Conservation (phyloP, 371 early-diverging fungal genomes). For the Syncephalis fuscata region DNA sequence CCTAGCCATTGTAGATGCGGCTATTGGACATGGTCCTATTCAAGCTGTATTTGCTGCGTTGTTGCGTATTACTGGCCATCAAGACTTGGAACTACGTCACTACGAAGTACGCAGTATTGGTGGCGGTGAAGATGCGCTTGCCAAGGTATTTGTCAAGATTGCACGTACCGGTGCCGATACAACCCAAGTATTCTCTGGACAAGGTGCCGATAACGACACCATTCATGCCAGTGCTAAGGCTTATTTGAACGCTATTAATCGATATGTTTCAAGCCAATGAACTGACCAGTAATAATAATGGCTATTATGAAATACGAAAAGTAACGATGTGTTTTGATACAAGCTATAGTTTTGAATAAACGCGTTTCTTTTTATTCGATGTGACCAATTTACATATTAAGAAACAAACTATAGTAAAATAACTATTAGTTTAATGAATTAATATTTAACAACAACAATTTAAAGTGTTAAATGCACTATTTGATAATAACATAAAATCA, state of each 20-base stretch:
- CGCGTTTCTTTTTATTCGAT: too few relatives aligned
- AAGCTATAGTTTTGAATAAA: too few relatives aligned
- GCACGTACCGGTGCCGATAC: constrained; percentile 6
- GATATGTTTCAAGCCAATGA: constrained; percentile 3
- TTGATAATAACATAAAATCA: too few relatives aligned
- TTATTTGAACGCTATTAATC: constrained; percentile 69
- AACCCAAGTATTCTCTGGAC: constrained; percentile 36
- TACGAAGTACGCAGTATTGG: constrained; percentile 79
- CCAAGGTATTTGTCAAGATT: constrained; percentile 66
- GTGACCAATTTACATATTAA: too few relatives aligned
- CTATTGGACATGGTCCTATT: constrained; percentile 64
- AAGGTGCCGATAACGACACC: constrained; percentile 68
- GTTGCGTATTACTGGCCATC: constrained; percentile 48
- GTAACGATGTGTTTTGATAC: too few relatives aligned
- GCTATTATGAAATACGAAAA: too few relatives aligned
- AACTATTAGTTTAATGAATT: too few relatives aligned
- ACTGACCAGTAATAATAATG: too few relatives aligned
- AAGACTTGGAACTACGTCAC: constrained; percentile 32
- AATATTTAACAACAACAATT: too few relatives aligned
- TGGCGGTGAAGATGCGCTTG: constrained; percentile 70
- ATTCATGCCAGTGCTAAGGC: constrained; percentile 72
- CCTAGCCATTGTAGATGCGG: constrained; percentile 42
- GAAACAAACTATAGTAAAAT: too few relatives aligned
- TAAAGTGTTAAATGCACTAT: too few relatives aligned
- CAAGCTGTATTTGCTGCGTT: constrained; percentile 73